Evolutionary conservation across 225 moss, liverwort and hornwort species (phyloP).

Genomic region (Marchantia paleacea): DNA sequence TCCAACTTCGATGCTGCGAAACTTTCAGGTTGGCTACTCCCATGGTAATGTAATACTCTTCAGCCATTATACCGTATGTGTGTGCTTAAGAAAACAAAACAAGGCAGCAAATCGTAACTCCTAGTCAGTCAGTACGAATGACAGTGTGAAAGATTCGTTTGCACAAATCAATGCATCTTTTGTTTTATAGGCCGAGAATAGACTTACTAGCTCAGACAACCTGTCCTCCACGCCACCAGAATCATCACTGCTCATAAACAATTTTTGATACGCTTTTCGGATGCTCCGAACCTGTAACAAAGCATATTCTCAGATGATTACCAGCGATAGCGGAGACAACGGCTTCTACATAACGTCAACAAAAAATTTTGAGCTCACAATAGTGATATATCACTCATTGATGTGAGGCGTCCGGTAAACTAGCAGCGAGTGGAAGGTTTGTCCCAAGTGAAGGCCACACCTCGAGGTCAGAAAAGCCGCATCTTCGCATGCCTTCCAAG

Average conservation of each 20-base stretch:
- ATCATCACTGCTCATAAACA: conserved; percentile 85
- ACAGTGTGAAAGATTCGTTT: too few species aligned
- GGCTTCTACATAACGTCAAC: not conserved
- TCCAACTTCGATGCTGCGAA: not conserved
- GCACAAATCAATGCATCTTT: not conserved
- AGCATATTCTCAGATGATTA: not conserved
- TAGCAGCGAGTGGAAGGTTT: not conserved
- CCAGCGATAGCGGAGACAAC: conserved; percentile 7
- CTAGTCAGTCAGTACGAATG: too few species aligned
- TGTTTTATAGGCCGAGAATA: not conserved
- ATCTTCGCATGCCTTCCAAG: conserved; percentile 85
- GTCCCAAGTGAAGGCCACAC: conserved; percentile 28
- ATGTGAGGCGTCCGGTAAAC: not conserved
- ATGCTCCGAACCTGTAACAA: conserved; percentile 71
- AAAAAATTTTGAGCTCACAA: not conserved
- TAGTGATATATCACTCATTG: not conserved
- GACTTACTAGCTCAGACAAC: conserved; percentile 63
- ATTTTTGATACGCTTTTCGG: conserved; percentile 71
- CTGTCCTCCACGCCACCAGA: conserved; percentile 75
- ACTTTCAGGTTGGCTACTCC: too few species aligned
- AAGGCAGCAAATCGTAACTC: too few species aligned
- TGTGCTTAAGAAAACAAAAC: not conserved
- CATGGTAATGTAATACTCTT: too few species aligned
- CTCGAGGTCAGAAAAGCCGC: conserved; percentile 78
- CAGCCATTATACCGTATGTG: too few species aligned